These are phyloP conservation scores for Mucor lusitanicus DNA, from an alignment of 371 early-diverging fungal genomes.

Conservation along the genomic window DNA sequence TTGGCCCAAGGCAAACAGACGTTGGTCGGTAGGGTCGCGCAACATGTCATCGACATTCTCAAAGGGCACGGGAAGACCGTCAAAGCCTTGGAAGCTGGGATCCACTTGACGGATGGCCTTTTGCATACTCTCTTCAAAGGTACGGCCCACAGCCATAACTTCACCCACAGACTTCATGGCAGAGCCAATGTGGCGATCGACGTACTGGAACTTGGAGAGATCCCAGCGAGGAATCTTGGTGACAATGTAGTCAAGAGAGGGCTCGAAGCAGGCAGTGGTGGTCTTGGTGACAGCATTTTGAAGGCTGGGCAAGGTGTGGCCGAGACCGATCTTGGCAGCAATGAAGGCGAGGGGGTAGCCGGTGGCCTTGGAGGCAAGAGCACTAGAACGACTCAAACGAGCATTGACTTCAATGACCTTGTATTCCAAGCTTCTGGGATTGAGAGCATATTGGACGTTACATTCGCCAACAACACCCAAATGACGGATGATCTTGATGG, in stretches of 20 bases:
- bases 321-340: conserved; percentile 92
- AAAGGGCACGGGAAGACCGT: conserved; percentile 47
- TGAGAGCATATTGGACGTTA: conserved; percentile 94
- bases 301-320: conserved; percentile 81
- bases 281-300: conserved; percentile 89
- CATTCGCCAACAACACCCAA: conserved; percentile 97
- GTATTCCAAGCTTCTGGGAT: conserved; percentile 86
- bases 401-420: conserved; percentile 96
- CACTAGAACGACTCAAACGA: conserved; percentile 83
- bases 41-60: conserved; percentile 74
- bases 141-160: conserved; percentile 96
- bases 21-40: conserved; percentile 82
- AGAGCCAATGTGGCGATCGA: conserved; percentile 77
- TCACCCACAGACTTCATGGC: conserved; percentile 96
- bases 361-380: conserved; percentile 94
- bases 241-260: conserved; percentile 91
- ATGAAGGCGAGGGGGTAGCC: conserved; percentile 96
- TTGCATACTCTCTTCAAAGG: conserved; percentile 93
- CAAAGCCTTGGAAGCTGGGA: conserved; percentile 70
- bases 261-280: conserved; percentile 95
- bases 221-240: conserved; percentile 98
- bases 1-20: conserved; percentile 87
- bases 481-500: conserved; percentile 92
- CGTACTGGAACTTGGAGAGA: conserved; percentile 88
- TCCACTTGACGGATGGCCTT: conserved; percentile 86